Base-by-base conservation (phyloP, 129 eudicot species). In the Flaveria linearis region DNA sequence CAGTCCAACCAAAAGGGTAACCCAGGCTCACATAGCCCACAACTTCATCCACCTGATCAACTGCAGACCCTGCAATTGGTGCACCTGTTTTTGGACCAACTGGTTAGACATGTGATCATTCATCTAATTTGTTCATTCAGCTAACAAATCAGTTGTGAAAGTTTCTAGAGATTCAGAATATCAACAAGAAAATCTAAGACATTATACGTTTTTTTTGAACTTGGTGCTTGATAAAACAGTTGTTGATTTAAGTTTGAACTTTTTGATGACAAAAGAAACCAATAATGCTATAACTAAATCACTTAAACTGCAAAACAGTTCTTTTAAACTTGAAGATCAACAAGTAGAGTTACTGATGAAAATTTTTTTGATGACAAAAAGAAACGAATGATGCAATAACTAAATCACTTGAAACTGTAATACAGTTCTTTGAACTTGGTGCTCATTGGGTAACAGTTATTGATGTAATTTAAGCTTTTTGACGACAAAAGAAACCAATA, bases 11-110 rank as follows among this genome's bases (percentile, higher is more conserved):
- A 66, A 93, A 92, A 36, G 98, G 95, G 52, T 92, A 92, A 1
- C 98, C 98, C 41, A 93, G 49, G 77, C 98, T 90, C 71, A 93
- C 98, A 64, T 88, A 90, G 6, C 89, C 97, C 2, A 84, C 85
- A 33, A 90, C 80, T 84, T 90, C 89, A 72, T 86, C 88, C 22
- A 88, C 77, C 67, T 81, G 77, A 82, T 93, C 95, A 76, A 90
- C 92, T 1, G 98, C 96, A 49, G 98, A 93, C 66, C 98, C 98
- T 46, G 97, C 88, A 55, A 91, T 86, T 0, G 97, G 91, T 36
- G 98, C 98, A 76, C 98, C 98, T 93, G 91, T 30, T 10, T 14
- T 61, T 3, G 47, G 51, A 70, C 8, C 3, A 9, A 70, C 33
- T 15, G 10, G 63, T 78, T 51, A 50, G 65, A 39, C 17, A 51